These are phyloP conservation scores for Vigna angularis DNA, from an alignment of 306 rosid genomes.

Conservation along the genomic window DNA sequence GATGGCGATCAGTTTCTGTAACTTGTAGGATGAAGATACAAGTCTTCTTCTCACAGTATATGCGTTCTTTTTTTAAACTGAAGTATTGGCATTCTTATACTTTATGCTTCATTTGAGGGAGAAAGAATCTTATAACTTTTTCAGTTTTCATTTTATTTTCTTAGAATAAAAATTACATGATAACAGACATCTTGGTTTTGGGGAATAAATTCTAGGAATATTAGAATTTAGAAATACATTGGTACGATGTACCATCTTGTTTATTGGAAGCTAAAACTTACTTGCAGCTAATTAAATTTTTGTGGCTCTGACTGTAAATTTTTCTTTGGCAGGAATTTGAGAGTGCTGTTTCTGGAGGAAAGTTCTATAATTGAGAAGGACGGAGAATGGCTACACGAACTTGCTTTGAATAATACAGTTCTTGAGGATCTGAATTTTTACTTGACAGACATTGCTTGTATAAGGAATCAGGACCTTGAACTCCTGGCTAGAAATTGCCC, in stretches of 20 bases:
- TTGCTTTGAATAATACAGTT: constrained; percentile 82
- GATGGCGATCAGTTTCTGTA: neutral
- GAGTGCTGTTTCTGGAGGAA: constrained; percentile 86
- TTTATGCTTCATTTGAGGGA: constrained; percentile 2
- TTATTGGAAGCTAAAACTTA: constrained; percentile 33
- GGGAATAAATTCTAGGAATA: neutral
- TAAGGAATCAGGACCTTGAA: constrained; percentile 73
- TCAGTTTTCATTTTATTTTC: neutral
- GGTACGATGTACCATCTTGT: constrained; percentile 35
- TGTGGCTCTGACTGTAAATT: constrained; percentile 16
- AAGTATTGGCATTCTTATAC: neutral
- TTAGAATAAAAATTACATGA: neutral
- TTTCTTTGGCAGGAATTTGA: constrained; percentile 67
- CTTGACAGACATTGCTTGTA: constrained; percentile 71
- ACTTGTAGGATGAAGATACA: neutral
- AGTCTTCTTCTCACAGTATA: constrained; percentile 3
- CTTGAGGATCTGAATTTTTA: constrained; percentile 85
- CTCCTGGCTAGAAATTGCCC: constrained; percentile 82
- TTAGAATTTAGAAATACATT: constrained; percentile 39
- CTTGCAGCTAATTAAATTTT: constrained; percentile 14
- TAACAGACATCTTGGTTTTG: constrained; percentile 13
- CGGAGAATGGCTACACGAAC: constrained; percentile 87
- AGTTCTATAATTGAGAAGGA: constrained; percentile 66
- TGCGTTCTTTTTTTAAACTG: neutral
- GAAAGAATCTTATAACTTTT: constrained; percentile 16